These are phyloP conservation scores for Lentinula guzmanii DNA, from an alignment of 768 basidiomycete genomes.

Conservation along the genomic window DNA sequence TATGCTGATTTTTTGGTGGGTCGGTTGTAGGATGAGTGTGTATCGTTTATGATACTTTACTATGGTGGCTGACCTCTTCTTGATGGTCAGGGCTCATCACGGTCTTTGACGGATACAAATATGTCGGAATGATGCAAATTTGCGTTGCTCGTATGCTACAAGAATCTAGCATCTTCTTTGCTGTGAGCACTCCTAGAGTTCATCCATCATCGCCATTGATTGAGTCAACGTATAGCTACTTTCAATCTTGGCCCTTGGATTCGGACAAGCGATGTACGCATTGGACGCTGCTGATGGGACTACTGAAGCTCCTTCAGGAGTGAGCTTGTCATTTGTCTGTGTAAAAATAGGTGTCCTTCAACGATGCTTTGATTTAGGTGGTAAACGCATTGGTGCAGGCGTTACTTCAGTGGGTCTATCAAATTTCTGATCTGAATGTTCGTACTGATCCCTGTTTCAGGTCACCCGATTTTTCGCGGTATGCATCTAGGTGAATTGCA, in stretches of 20 bases:
- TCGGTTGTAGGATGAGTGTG: slow-evolving; percentile 66
- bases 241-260: slow-evolving; percentile 78
- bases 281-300: slow-evolving; percentile 87
- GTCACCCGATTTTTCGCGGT: slow-evolving; percentile 63
- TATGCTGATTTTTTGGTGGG: neutral
- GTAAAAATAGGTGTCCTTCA: neutral
- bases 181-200: slow-evolving; percentile 42
- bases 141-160: slow-evolving; percentile 90
- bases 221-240: slow-evolving; percentile 46
- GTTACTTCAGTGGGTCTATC: slow-evolving; percentile 58
- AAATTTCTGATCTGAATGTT: neutral
- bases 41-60: neutral
- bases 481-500: slow-evolving; percentile 34
- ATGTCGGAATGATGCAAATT: slow-evolving; percentile 91
- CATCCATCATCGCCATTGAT: neutral
- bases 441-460: slow-evolving; percentile 23
- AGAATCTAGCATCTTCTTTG: slow-evolving; percentile 91
- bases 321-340: slow-evolving; percentile 20
- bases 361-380: slow-evolving; percentile 34
- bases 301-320: slow-evolving; percentile 43
- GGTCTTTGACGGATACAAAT: slow-evolving; percentile 79
- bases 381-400: slow-evolving; percentile 74
- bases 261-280: slow-evolving; percentile 83
- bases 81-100: slow-evolving; percentile 59
- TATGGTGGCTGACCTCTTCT: neutral